phyloP scores from a whole-genome alignment of 1,139 yeast genomes.

The Saccharomyces hybrid region DNA sequence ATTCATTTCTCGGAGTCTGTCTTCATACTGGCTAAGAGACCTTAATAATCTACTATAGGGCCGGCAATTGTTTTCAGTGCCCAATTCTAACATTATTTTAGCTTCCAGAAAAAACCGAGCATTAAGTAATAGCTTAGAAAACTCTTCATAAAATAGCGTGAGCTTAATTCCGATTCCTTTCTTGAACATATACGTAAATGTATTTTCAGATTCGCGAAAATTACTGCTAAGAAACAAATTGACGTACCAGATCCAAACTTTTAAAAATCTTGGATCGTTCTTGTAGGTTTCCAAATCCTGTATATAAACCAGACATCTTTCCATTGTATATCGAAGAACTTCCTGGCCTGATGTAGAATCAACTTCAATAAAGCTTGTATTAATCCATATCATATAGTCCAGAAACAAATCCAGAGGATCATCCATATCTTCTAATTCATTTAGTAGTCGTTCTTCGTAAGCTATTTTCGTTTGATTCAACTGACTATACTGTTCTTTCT shows the following conservation, averaged over 20 bases:
- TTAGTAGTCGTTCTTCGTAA: slow-evolving; percentile 35
- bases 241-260: slow-evolving; percentile 55
- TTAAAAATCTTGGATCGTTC: slow-evolving; percentile 73
- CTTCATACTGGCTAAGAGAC: slow-evolving; percentile 40
- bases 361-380: slow-evolving; percentile 61
- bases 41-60: slow-evolving; percentile 52
- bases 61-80: slow-evolving; percentile 54
- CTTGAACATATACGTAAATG: slow-evolving; percentile 65
- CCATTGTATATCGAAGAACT: slow-evolving; percentile 50
- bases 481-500: neutral
- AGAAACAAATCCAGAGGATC: slow-evolving; percentile 74
- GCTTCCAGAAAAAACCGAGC: slow-evolving; percentile 51
- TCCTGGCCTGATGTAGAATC: slow-evolving; percentile 64
- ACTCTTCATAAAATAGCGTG: slow-evolving; percentile 73
- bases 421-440: slow-evolving; percentile 52
- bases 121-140: slow-evolving; percentile 57
- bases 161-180: slow-evolving; percentile 63
- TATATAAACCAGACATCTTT: slow-evolving; percentile 64
- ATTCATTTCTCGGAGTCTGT: slow-evolving; percentile 14
- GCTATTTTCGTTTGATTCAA: slow-evolving; percentile 29
- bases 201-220: slow-evolving; percentile 27
- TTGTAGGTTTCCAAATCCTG: slow-evolving; percentile 59
- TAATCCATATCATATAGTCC: slow-evolving; percentile 68
- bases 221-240: slow-evolving; percentile 17
- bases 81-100: slow-evolving; percentile 51